These are phyloP conservation scores for Pistacia atlantica DNA, from an alignment of 345 rosid species.

Conservation along the genomic window DNA sequence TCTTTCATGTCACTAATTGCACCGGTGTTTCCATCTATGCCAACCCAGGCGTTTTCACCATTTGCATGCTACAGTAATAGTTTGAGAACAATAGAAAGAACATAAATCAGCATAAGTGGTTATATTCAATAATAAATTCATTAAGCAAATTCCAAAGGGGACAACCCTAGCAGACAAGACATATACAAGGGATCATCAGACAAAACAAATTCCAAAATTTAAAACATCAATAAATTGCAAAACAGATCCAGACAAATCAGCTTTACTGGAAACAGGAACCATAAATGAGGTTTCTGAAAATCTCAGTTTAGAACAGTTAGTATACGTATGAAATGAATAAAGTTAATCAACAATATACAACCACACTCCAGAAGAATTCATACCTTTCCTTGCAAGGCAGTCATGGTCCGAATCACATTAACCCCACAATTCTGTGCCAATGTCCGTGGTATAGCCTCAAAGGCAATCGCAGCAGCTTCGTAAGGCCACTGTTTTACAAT, in stretches of 20 bases:
- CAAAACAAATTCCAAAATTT: not conserved
- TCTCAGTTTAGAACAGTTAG: not conserved
- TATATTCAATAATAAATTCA: no score
- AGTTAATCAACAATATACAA: not conserved
- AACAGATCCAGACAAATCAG: not conserved
- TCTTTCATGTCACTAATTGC: constrained; percentile 93
- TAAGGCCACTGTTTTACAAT: constrained; percentile 80
- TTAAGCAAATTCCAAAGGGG: not conserved
- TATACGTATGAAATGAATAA: not conserved
- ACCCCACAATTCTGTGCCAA: constrained; percentile 84
- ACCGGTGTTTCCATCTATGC: constrained; percentile 93
- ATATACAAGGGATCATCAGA: not conserved
- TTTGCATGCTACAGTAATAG: constrained; percentile 70
- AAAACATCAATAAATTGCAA: not conserved
- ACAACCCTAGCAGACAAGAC: not conserved
- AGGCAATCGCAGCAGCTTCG: constrained; percentile 97
- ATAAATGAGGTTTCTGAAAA: not conserved
- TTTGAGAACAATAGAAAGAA: constrained; percentile 8
- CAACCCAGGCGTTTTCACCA: constrained; percentile 96
- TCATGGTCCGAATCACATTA: constrained; percentile 77
- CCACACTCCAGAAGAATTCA: not conserved
- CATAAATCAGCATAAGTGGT: not conserved
- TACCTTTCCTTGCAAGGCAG: constrained; percentile 92
- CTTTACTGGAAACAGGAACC: not conserved
- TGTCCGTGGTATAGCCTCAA: constrained; percentile 94